These are phyloP conservation scores for Botrytis porri DNA, from an alignment of 2,329 filamentous ascomycete species.

Conservation along the genomic window DNA sequence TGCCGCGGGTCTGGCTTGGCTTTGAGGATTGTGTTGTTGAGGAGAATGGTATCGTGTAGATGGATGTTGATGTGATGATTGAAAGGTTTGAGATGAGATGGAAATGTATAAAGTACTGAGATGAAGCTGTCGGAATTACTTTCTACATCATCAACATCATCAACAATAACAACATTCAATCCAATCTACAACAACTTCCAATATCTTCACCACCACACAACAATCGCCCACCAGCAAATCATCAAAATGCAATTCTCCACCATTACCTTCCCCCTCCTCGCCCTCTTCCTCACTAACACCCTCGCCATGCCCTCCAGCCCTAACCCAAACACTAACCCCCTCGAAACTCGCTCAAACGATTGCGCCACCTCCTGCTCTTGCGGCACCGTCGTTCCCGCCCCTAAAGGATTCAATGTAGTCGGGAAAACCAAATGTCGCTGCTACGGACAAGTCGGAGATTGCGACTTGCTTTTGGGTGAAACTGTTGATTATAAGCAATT, in stretches of 20 bases:
- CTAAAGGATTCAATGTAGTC: not conserved
- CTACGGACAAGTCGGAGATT: not conserved
- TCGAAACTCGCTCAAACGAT: not conserved
- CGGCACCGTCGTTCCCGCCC: not conserved
- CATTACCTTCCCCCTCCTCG: not conserved
- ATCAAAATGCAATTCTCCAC: constrained; percentile 7
- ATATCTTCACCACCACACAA: not conserved
- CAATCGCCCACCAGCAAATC: not conserved
- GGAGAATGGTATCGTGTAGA: not conserved
- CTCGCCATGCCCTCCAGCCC: not conserved
- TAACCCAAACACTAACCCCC: not conserved
- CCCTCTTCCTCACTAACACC: not conserved
- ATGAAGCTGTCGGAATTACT: not conserved
- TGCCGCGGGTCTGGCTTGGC: not conserved
- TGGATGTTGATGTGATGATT: not conserved
- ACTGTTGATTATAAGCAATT: no score
- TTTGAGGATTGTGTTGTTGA: not conserved
- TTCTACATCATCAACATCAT: not conserved
- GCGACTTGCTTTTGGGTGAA: no score
- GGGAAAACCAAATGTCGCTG: constrained; percentile 1
- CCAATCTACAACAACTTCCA: not conserved
- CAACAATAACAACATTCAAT: not conserved
- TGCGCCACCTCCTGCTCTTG: not conserved
- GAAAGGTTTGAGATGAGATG: not conserved
- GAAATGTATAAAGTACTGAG: not conserved